Base-by-base conservation (phyloP, 2,329 filamentous ascomycete genomes). In the Chaetomium globosum region DNA sequence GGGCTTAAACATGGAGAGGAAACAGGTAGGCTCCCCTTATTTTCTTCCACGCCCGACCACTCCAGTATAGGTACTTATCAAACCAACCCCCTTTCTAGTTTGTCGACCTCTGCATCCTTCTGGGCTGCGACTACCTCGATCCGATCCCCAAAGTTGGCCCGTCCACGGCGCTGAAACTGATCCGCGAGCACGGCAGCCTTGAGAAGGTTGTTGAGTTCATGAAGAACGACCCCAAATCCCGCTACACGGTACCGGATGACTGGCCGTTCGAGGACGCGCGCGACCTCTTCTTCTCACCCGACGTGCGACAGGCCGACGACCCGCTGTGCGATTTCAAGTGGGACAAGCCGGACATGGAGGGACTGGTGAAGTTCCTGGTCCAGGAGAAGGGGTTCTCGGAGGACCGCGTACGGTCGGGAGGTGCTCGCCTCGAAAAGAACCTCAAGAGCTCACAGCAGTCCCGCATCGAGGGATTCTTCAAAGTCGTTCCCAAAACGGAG, bases 121-220 rank as follows among this genome's bases (percentile, higher is more conserved):
- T 99, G 54, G 95, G 95, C 72, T 99, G 95, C 79, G 95, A 99
- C 77, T 99, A 99, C 75, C 87, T 98, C 75, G 95, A 99, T 73
- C 94, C 95, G 0, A 90, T 99, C 71, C 95, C 95, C 73, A 97
- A 97, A 76, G 84, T 99, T 69, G 95, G 95, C 23, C 94, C 95
- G 4, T 89, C 88, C 72, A 97, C 95, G 0, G 95, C 95, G 1
- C 83, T 98, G 61, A 96, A 96, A 77, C 83, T 99, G 66, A 97
- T 99, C 72, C 92, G 93, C 71, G 94, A 99, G 73, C 88, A 98
- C 79, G 91, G 91, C 61, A 87, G 85, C 4, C 85, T 99, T 51
- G 95, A 99, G 75, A 91, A 90, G 65, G 89, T 99, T 1, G 88
- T 98, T 52, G 91, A 92, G 67, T 85, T 82, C 68, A 90, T 97